Evolutionary conservation across 148 eudicot genomes (phyloP).

Genomic region (Rhododendron kiyosumense): DNA sequence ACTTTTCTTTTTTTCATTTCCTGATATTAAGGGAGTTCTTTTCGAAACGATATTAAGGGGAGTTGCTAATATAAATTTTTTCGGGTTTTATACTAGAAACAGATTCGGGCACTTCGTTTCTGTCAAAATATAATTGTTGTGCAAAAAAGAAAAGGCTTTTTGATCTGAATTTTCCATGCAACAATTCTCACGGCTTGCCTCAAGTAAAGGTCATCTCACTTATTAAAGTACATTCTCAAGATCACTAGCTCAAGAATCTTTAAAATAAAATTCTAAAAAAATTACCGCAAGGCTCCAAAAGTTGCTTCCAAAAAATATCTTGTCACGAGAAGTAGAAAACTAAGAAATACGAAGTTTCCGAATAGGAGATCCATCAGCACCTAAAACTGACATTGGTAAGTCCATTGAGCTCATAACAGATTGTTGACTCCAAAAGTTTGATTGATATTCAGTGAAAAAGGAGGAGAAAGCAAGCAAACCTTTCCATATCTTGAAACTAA

Average conservation of each 20-base stretch:
- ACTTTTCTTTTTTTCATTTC: neutral
- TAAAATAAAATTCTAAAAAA: neutral
- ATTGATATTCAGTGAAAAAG: neutral
- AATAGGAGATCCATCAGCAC: slow-evolving; percentile 37
- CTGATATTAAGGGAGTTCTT: neutral
- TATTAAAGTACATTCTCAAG: neutral
- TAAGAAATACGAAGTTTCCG: slow-evolving; percentile 47
- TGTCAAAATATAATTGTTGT: neutral
- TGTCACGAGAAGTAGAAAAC: slow-evolving; percentile 28
- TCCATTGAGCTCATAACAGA: slow-evolving; percentile 15
- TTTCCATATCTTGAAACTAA: slow-evolving; percentile 24
- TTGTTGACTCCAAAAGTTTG: slow-evolving; percentile 6
- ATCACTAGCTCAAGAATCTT: neutral
- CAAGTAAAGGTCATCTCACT: neutral
- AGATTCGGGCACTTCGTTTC: neutral
- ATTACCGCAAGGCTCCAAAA: slow-evolving; percentile 25
- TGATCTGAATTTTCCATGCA: neutral
- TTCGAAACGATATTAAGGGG: neutral
- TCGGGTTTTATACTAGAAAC: neutral
- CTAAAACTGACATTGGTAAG: slow-evolving; percentile 19
- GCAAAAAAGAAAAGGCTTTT: neutral
- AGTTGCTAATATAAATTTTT: neutral
- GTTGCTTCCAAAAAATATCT: slow-evolving; percentile 32
- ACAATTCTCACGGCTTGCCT: neutral
- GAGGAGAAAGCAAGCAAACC: slow-evolving; percentile 19